Conservation (phyloP, 1,284 basidiomycete genomes). For the Ceratobasidium theobromae region DNA sequence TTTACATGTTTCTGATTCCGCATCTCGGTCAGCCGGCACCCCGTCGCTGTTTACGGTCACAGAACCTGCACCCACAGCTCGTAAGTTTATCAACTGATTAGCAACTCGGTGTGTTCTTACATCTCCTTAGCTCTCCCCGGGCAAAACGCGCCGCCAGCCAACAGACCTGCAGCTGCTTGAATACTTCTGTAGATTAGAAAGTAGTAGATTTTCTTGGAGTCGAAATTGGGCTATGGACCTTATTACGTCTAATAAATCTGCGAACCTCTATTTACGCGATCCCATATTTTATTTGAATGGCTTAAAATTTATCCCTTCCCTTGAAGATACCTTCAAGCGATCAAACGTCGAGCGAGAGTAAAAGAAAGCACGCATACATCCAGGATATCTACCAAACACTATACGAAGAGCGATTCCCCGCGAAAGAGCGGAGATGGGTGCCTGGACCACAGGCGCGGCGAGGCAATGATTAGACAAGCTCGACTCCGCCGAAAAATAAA, state of each 20-base stretch:
- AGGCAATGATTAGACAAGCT: no score
- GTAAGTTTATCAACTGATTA: not conserved
- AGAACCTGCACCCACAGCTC: slow-evolving; percentile 9
- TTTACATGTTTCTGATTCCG: not conserved
- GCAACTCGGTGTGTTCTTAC: not conserved
- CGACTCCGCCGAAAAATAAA: no score
- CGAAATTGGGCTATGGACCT: no score
- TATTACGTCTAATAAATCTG: no score
- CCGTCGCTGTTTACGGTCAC: slow-evolving; percentile 2
- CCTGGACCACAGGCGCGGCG: no score
- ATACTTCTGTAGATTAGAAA: no score
- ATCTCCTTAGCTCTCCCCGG: slow-evolving; percentile 14
- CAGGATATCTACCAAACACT: no score
- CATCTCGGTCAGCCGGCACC: not conserved
- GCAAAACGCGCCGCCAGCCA: not conserved
- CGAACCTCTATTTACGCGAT: no score
- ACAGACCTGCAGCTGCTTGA: not conserved
- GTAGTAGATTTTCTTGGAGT: no score
- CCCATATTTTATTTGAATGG: no score
- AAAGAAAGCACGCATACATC: slow-evolving; percentile 2
- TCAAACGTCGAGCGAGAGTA: not conserved
- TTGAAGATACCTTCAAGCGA: not conserved
- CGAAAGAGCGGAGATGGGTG: no score
- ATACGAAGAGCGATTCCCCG: no score
- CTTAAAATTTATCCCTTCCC: not conserved